Evolutionary conservation across 441 rosid genomes (phyloP).

Genomic region (Gossypium laxum): DNA sequence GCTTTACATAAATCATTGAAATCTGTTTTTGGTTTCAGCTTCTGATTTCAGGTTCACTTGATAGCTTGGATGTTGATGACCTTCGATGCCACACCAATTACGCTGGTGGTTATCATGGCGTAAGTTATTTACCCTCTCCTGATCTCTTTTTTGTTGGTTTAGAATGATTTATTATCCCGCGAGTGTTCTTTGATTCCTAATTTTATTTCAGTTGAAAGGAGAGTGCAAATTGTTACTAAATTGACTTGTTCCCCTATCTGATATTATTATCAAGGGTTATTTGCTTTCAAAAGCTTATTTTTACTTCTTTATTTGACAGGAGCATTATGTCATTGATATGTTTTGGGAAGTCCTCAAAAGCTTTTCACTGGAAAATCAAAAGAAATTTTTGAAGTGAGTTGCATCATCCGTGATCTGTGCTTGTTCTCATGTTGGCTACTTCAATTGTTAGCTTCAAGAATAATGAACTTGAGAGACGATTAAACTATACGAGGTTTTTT

Average conservation of each 20-base stretch:
- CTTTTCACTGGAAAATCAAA: constrained; percentile 70
- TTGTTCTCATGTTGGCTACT: neutral
- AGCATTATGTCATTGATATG: constrained; percentile 84
- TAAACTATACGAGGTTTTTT: constrained; percentile 14
- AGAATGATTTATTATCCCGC: neutral
- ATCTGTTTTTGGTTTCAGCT: constrained; percentile 47
- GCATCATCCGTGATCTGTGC: neutral
- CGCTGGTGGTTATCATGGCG: constrained; percentile 81
- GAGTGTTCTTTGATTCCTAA: neutral
- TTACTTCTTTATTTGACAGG: constrained; percentile 33
- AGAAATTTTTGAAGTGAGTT: constrained; percentile 84
- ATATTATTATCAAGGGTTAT: constrained; percentile 3
- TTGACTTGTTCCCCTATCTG: neutral
- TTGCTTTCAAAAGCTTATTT: neutral
- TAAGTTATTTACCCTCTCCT: constrained; percentile 26
- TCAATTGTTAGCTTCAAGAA: constrained; percentile 5
- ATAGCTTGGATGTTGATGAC: constrained; percentile 92
- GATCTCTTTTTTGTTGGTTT: neutral
- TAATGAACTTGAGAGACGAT: constrained; percentile 12
- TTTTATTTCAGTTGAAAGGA: neutral
- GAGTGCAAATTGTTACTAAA: neutral
- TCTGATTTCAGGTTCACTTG: constrained; percentile 89
- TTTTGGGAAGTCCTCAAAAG: constrained; percentile 89
- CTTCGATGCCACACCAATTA: constrained; percentile 64
- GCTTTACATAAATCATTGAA: neutral